Percentiles rank a stretch among this genome's conserved stretches.
Evolutionary conservation across 495 filamentous ascomycete genomes (phyloP).

Genomic region (Xylaria castorea): DNA sequence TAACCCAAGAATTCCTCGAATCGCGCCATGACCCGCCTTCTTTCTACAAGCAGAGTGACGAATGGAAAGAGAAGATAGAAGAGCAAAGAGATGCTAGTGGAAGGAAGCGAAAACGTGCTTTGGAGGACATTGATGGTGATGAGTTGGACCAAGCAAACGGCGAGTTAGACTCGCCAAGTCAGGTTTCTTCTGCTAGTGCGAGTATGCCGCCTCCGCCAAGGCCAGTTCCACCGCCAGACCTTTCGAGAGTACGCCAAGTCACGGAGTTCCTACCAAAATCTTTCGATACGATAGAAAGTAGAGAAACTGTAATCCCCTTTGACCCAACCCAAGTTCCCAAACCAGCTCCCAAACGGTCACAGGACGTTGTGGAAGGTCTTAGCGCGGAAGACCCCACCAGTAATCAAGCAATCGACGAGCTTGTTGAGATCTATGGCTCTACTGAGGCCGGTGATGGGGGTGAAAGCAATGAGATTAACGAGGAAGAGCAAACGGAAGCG

Average conservation of each 20-base stretch:
- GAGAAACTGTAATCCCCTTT: constrained; percentile 37
- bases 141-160: constrained; percentile 27
- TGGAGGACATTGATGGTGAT: constrained; percentile 44
- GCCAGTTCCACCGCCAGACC: constrained; percentile 35
- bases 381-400: constrained; percentile 44
- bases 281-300: constrained; percentile 35
- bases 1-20: constrained; percentile 63
- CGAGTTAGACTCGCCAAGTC: constrained; percentile 21
- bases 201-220: constrained; percentile 34
- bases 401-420: constrained; percentile 42
- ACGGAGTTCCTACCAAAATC: constrained; percentile 38
- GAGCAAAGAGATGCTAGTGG: constrained; percentile 46
- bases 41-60: constrained; percentile 67
- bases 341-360: constrained; percentile 32
- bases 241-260: constrained; percentile 39
- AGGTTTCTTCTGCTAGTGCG: constrained; percentile 21
- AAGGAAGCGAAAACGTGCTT: constrained; percentile 52
- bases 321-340: constrained; percentile 36
- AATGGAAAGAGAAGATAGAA: constrained; percentile 57
- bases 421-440: constrained; percentile 35
- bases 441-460: constrained; percentile 20
- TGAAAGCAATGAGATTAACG: constrained; percentile 19
- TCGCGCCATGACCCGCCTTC: constrained; percentile 78
- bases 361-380: constrained; percentile 38
- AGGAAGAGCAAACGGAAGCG: constrained; percentile 32